Conservation (phyloP, 495 filamentous ascomycete genomes). For the Arthonia radiata region DNA sequence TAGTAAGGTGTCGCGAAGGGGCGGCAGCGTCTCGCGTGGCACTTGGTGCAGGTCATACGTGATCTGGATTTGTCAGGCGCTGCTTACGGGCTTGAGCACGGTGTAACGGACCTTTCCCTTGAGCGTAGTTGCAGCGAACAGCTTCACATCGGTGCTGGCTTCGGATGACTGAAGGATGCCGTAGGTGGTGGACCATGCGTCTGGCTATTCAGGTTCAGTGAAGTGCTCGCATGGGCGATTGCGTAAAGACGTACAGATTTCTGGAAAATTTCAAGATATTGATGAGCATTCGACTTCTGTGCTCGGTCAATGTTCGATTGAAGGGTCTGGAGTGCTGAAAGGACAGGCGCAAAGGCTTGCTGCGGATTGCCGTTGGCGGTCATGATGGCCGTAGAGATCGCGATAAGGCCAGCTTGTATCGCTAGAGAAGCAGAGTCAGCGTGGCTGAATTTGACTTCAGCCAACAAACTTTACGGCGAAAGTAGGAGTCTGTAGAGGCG, state of each 20-base stretch:
- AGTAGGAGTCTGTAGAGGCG: too few species aligned
- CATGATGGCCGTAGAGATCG: too few species aligned
- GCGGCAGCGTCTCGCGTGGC: constrained; percentile 41
- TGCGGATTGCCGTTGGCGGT: constrained; percentile 35
- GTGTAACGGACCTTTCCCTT: constrained; percentile 87
- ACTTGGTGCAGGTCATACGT: constrained; percentile 72
- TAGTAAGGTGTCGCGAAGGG: constrained; percentile 61
- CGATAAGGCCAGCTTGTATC: too few species aligned
- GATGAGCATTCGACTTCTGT: constrained; percentile 71
- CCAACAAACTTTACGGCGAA: too few species aligned
- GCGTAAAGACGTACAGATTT: constrained; percentile 54
- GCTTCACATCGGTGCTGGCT: constrained; percentile 54
- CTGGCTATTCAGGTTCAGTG: constrained; percentile 25
- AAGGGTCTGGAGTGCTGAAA: constrained; percentile 77
- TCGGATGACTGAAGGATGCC: constrained; percentile 53
- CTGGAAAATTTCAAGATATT: constrained; percentile 86
- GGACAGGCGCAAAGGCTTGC: constrained; percentile 58
- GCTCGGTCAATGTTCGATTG: constrained; percentile 45
- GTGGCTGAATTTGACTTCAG: too few species aligned
- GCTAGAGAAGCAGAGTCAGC: too few species aligned
- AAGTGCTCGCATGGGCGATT: constrained; percentile 1
- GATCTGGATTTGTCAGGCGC: constrained; percentile 34
- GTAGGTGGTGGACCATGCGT: constrained; percentile 76
- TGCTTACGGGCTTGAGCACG: too few species aligned
- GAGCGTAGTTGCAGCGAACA: constrained; percentile 90